Base-by-base conservation (phyloP, 2,329 filamentous ascomycete species). In the Ambrosiella beaveri region DNA sequence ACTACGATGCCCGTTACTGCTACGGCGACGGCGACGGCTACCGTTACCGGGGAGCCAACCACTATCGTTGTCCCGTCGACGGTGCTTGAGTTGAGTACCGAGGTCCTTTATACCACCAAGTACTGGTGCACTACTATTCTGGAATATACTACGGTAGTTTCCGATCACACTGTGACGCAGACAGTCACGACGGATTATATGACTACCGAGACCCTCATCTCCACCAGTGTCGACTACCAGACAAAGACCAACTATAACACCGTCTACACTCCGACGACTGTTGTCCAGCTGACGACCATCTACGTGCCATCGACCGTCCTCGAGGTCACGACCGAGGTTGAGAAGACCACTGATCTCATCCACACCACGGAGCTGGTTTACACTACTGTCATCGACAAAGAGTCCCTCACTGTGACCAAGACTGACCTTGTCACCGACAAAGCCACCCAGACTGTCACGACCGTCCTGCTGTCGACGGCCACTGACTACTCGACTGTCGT, bases 51-150 rank as follows among this genome's bases (percentile, higher is more conserved):
- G 11, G 7, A 45, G n/a, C 47, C 55, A 6, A 49, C 40, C 3
- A 59, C 57, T 1, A 44, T 59, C 2, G 36, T 40, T 38, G 53
- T 53, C 27, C 57, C 57, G 9, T 55, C 57, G 6, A 62, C 61
- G 2, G 56, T 54, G 13, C 27, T 27, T 27, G 27, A 27, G 3
- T 27, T 27, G 27, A 27, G 27, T 27, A 27, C 27, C 27, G 27
- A 27, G 27, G 54, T 58, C 38, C 11, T 52, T 7, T 15, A 51
- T 9, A 61, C 60, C 2, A 59, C 57, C 2, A 41, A 56, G 7
- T 38, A 45, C 7, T 17, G 12, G 13, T 39, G 45, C 15, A 53
- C 50, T 47, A 53, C 57, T 39, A 13, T 53, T 12, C 27, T 27
- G 11, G 39, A 54, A 13, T 39, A 50, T 0, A 39, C 55, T 2